These are phyloP conservation scores for Dactylonectria macrodidyma DNA, from an alignment of 2,329 filamentous ascomycete genomes.

Conservation along the genomic window DNA sequence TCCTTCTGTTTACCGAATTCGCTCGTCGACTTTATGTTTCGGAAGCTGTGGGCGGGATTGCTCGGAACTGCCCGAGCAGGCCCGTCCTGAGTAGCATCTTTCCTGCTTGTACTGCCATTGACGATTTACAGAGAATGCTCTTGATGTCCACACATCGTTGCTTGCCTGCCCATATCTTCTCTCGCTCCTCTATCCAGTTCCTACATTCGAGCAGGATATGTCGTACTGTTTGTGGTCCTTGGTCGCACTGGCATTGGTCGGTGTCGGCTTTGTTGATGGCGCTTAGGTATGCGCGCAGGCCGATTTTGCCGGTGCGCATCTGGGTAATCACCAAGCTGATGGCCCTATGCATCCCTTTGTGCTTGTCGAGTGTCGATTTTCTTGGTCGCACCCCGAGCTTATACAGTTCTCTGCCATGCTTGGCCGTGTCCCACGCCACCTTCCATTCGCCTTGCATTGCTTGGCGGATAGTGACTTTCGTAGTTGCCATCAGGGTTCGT, in stretches of 20 bases:
- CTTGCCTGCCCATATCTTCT: too few relatives aligned
- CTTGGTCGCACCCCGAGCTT: neutral
- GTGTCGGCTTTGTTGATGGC: conserved; percentile 3
- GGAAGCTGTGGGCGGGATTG: conserved; percentile 9
- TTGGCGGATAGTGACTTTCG: too few relatives aligned
- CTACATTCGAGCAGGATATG: too few relatives aligned
- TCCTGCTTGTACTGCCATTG: neutral
- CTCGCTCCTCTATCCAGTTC: too few relatives aligned
- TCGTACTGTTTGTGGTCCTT: neutral
- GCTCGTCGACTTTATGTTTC: conserved; percentile 42
- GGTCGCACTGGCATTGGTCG: neutral
- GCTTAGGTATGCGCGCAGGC: conserved; percentile 6
- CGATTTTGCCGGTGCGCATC: conserved; percentile 16
- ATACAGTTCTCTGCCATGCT: too few relatives aligned
- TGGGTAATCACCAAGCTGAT: conserved; percentile 8
- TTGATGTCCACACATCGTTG: too few relatives aligned
- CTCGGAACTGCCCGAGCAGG: neutral
- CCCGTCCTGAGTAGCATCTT: conserved; percentile 7
- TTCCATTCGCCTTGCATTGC: too few relatives aligned
- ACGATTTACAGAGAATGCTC: too few relatives aligned
- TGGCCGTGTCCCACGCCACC: too few relatives aligned
- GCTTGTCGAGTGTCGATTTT: neutral
- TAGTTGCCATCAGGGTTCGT: too few relatives aligned
- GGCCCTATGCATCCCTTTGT: neutral
- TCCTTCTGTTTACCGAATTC: conserved; percentile 45